These are phyloP conservation scores for Wilcoxina mikolae DNA, from an alignment of 495 filamentous ascomycete genomes.

Conservation along the genomic window DNA sequence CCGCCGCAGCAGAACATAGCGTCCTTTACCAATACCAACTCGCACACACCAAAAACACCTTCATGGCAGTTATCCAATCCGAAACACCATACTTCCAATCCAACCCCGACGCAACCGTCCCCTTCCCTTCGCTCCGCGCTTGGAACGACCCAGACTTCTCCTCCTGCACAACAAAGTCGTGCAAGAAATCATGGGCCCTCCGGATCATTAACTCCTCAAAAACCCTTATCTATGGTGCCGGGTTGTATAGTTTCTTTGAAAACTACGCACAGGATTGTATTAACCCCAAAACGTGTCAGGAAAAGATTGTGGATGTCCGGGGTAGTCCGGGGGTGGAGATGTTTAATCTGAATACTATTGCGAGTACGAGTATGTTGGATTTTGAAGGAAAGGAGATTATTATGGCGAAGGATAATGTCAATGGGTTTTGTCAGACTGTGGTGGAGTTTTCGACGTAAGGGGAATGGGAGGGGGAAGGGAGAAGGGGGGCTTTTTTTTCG, in stretches of 20 bases:
- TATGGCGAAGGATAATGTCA: constrained; percentile 9
- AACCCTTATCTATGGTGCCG: constrained; percentile 59
- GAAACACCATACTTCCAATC: constrained; percentile 88
- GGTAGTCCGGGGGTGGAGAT: constrained; percentile 50
- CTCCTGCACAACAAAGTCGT: constrained; percentile 44
- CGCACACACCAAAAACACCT: constrained; percentile 62
- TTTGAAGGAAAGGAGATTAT: constrained; percentile 13
- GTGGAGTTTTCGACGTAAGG: not conserved
- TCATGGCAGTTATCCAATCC: constrained; percentile 73
- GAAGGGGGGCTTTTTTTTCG: too few relatives aligned
- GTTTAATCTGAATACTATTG: constrained; percentile 77
- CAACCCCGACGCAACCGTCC: constrained; percentile 59
- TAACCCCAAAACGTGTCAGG: constrained; percentile 59
- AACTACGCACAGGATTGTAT: constrained; percentile 74
- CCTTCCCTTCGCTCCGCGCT: constrained; percentile 46
- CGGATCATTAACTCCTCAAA: constrained; percentile 56
- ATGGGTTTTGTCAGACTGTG: not conserved
- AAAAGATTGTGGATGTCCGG: constrained; percentile 75
- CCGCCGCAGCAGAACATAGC: constrained; percentile 73
- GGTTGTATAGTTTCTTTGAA: constrained; percentile 75
- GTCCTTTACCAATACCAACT: constrained; percentile 85
- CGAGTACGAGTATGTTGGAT: constrained; percentile 64
- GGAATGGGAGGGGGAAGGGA: not conserved
- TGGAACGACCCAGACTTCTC: constrained; percentile 68
- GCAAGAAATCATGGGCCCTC: constrained; percentile 73